Conservation (phyloP, 345 rosid species). For the Eucalyptus viminalis region DNA sequence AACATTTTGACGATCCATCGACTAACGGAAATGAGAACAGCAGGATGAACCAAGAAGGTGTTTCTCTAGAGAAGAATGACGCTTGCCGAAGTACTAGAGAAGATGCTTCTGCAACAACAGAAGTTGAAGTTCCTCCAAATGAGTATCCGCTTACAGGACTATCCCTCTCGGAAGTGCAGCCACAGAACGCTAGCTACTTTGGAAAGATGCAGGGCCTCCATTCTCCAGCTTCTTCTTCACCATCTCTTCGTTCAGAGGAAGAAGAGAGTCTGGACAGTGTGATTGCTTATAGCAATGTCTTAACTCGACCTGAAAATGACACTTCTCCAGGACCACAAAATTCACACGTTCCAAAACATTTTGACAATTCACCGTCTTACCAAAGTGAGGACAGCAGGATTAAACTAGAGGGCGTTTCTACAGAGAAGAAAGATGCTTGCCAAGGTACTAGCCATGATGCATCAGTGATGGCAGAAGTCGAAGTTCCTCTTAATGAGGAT, state of each 20-base stretch:
- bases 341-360: conserved; percentile 28
- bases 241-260: not conserved
- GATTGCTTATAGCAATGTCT: not conserved
- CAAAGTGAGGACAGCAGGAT: conserved; percentile 7
- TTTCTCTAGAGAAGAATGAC: conserved; percentile 13
- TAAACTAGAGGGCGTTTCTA: conserved; percentile 11
- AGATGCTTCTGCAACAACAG: conserved; percentile 11
- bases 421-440: conserved; percentile 16
- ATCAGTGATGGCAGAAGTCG: conserved; percentile 18
- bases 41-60: conserved; percentile 20
- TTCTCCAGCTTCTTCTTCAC: conserved; percentile 6
- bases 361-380: conserved; percentile 18
- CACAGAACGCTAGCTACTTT: not conserved
- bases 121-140: conserved; percentile 27
- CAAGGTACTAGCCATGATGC: conserved; percentile 25
- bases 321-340: conserved; percentile 15
- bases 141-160: conserved; percentile 12
- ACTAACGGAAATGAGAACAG: conserved; percentile 10
- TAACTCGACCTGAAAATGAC: not conserved
- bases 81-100: conserved; percentile 24
- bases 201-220: not conserved
- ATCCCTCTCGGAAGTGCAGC: not conserved
- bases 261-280: conserved; percentile 2
- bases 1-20: conserved; percentile 20
- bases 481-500: conserved; percentile 25